Evolutionary conservation across 1,284 basidiomycete genomes (phyloP).

Genomic region (Paramarasmius palmivorus): DNA sequence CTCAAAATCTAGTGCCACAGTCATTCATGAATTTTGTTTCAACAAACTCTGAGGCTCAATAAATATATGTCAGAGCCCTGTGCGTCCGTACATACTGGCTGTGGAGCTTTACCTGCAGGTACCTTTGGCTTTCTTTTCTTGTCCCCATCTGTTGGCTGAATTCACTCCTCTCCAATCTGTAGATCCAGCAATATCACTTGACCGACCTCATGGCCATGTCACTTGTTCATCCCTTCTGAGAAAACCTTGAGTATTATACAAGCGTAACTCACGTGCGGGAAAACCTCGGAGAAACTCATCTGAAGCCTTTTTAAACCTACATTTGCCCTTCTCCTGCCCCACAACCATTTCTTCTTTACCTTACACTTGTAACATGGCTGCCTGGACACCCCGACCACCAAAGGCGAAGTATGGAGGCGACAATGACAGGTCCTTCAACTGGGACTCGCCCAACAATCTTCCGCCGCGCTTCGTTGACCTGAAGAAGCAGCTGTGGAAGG

Average conservation of each 20-base stretch:
- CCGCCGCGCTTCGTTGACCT: conserved; percentile 60
- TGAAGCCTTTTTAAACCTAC: neutral
- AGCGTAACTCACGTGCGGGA: neutral
- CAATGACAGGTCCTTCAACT: conserved; percentile 38
- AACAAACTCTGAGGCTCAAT: too few species aligned
- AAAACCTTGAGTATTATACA: neutral
- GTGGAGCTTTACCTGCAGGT: too few species aligned
- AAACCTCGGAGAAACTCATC: neutral
- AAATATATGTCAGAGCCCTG: too few species aligned
- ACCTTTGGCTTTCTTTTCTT: too few species aligned
- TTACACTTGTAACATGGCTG: neutral
- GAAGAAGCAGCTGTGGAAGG: conserved; percentile 58
- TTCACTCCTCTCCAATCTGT: too few species aligned
- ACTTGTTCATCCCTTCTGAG: neutral
- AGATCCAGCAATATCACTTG: neutral
- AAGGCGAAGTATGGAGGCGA: neutral
- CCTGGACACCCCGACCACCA: neutral
- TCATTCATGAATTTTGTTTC: too few species aligned
- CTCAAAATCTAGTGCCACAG: neutral
- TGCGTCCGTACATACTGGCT: too few species aligned
- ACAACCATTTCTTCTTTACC: neutral
- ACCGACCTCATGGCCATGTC: neutral
- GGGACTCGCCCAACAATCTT: conserved; percentile 39
- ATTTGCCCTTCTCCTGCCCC: neutral
- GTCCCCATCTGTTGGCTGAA: too few species aligned